Percentiles rank a stretch among this genome's conserved stretches.
These are phyloP conservation scores for Dactylellina sp. DNA, from an alignment of 2,329 filamentous ascomycete genomes.

Conservation along the genomic window DNA sequence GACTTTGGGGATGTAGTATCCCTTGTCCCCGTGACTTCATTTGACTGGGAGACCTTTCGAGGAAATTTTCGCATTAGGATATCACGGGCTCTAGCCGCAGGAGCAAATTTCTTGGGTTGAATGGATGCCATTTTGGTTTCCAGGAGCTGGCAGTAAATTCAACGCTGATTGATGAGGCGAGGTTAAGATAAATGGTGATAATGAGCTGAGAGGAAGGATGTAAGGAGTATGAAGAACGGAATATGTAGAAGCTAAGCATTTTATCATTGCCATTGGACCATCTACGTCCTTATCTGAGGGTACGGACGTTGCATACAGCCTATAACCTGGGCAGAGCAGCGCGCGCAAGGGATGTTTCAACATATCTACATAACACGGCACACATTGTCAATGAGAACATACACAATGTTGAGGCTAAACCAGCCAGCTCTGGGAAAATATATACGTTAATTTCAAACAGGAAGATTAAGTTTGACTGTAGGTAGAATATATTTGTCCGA, in stretches of 20 bases:
- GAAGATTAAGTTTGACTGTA: background rate
- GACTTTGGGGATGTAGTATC: background rate
- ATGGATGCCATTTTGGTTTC: background rate
- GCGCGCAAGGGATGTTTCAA: too few species aligned
- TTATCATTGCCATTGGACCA: background rate
- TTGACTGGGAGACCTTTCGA: background rate
- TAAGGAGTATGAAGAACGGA: too few species aligned
- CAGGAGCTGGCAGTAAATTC: background rate
- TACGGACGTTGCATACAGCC: too few species aligned
- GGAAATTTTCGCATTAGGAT: constrained; percentile 1
- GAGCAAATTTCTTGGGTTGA: background rate
- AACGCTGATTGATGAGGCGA: background rate
- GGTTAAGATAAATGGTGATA: too few species aligned
- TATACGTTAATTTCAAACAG: background rate
- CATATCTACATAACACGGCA: too few species aligned
- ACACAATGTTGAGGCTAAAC: too few species aligned
- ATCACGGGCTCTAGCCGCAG: background rate
- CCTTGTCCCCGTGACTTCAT: background rate
- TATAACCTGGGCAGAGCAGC: too few species aligned
- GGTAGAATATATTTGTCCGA: background rate
- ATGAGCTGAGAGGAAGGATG: too few species aligned
- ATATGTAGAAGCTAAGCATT: background rate
- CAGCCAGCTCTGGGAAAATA: too few species aligned
- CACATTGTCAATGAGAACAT: too few species aligned
- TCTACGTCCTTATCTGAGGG: background rate